Evolutionary conservation across 805 yeast species (phyloP).

Genomic region (Saccharomycopsis sp.): DNA sequence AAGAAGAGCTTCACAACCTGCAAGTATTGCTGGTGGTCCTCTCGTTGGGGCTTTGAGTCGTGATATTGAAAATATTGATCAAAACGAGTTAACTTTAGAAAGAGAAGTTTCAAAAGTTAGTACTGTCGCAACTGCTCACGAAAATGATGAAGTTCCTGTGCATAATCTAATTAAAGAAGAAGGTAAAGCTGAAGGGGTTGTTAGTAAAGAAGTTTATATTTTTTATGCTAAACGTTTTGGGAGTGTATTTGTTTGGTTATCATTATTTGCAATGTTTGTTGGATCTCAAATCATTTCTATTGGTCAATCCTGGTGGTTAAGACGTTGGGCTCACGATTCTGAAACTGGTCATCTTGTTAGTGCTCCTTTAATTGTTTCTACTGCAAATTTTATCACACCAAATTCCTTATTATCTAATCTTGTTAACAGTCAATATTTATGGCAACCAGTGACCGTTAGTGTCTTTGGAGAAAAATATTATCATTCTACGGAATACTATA

Average conservation of each 20-base stretch:
- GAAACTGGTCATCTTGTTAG: conserved; percentile 23
- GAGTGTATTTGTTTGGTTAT: conserved; percentile 40
- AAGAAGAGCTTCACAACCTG: conserved; percentile 16
- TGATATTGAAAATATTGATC: conserved; percentile 27
- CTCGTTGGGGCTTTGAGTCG: conserved; percentile 21
- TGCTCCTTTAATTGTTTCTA: conserved; percentile 4
- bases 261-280: conserved; percentile 38
- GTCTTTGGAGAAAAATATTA: conserved; percentile 16
- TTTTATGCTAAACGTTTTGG: conserved; percentile 67
- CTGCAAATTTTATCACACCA: conserved; percentile 9
- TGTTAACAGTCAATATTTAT: conserved; percentile 17
- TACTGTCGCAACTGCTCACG: conserved; percentile 25
- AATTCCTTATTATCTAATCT: conserved; percentile 18
- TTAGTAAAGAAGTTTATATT: conserved; percentile 59
- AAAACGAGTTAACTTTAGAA: conserved; percentile 19
- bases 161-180: conserved; percentile 70
- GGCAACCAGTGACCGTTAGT: conserved; percentile 24
- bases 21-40: background rate
- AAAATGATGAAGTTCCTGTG: conserved; percentile 19
- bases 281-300: conserved; percentile 51
- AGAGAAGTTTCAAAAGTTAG: background rate
- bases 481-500: conserved; percentile 53
- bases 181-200: conserved; percentile 75
- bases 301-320: conserved; percentile 84
- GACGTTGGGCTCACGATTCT: conserved; percentile 60